phyloP scores from a whole-genome alignment of 768 basidiomycete species.

The Suillus plorans region DNA sequence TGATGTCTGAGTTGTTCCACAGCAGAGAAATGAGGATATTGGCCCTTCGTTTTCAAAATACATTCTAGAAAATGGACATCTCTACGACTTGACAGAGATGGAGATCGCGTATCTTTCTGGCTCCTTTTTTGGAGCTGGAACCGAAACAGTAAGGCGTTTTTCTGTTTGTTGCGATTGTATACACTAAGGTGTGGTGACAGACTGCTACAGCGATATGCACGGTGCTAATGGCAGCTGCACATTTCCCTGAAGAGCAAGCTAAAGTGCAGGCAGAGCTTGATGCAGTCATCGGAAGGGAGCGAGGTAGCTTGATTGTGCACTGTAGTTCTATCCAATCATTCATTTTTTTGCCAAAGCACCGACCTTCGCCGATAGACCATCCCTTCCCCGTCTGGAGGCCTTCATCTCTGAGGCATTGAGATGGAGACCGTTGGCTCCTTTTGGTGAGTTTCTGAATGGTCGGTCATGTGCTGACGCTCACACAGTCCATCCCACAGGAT shows the following conservation, averaged over 20 bases:
- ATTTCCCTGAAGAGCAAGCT: slow-evolving; percentile 48
- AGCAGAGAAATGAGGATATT: not conserved
- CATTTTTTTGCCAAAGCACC: not conserved
- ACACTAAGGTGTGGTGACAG: slow-evolving; percentile 8
- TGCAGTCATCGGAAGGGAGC: slow-evolving; percentile 41
- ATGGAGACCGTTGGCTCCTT: not conserved
- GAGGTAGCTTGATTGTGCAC: slow-evolving; percentile 4
- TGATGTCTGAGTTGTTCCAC: not conserved
- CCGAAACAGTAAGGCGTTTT: not conserved
- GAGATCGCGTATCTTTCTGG: not conserved
- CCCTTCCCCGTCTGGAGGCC: not conserved
- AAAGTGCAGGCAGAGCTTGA: slow-evolving; percentile 53
- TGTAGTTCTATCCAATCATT: slow-evolving; percentile 3
- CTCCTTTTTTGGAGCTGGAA: not conserved
- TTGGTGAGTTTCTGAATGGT: not conserved
- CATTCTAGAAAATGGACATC: not conserved
- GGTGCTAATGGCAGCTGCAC: slow-evolving; percentile 49
- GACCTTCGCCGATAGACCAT: not conserved
- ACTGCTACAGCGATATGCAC: slow-evolving; percentile 52
- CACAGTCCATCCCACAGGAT: not conserved
- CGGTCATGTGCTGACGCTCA: not conserved
- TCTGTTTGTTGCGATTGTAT: not conserved
- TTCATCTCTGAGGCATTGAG: not conserved
- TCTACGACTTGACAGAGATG: not conserved
- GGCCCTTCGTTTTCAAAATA: not conserved